Conservation (phyloP, 306 rosid genomes). For the Castanospermum australe region DNA sequence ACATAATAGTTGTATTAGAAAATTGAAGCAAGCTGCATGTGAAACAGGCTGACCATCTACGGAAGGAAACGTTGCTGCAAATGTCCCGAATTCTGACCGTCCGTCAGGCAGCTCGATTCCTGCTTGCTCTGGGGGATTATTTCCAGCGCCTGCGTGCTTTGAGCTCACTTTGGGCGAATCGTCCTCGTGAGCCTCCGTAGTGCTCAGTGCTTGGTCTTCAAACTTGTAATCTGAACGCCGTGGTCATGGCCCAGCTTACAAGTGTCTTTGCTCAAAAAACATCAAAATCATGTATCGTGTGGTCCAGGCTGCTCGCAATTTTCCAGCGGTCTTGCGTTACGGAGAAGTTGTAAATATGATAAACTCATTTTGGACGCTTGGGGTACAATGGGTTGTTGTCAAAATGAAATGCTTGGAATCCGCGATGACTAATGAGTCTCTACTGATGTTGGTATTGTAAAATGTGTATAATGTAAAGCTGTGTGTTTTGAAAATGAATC, state of each 20-base stretch:
- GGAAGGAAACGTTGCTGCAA: conserved; percentile 74
- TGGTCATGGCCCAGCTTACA: neutral
- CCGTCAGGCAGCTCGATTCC: conserved; percentile 73
- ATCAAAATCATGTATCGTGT: conserved; percentile 1
- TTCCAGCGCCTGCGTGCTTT: conserved; percentile 76
- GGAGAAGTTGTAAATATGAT: conserved; percentile 55
- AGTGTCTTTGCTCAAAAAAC: neutral
- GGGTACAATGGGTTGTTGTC: neutral
- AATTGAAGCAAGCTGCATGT: conserved; percentile 1
- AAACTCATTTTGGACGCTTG: neutral
- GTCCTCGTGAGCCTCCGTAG: conserved; percentile 56
- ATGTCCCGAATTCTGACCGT: conserved; percentile 68
- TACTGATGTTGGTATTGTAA: conserved; percentile 27
- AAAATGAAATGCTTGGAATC: neutral
- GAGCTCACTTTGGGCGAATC: conserved; percentile 77
- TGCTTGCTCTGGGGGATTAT: conserved; percentile 79
- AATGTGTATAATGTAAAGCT: neutral
- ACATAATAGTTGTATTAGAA: no score
- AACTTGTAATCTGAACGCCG: conserved; percentile 18
- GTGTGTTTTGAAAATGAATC: neutral
- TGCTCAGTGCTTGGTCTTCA: conserved; percentile 48
- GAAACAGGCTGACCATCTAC: conserved; percentile 84
- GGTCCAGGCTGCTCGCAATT: conserved; percentile 31
- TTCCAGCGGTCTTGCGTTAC: conserved; percentile 32
- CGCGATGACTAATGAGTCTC: neutral